Evolutionary conservation across 305 asterid species (phyloP).

Genomic region (Fraxinus baroniana): DNA sequence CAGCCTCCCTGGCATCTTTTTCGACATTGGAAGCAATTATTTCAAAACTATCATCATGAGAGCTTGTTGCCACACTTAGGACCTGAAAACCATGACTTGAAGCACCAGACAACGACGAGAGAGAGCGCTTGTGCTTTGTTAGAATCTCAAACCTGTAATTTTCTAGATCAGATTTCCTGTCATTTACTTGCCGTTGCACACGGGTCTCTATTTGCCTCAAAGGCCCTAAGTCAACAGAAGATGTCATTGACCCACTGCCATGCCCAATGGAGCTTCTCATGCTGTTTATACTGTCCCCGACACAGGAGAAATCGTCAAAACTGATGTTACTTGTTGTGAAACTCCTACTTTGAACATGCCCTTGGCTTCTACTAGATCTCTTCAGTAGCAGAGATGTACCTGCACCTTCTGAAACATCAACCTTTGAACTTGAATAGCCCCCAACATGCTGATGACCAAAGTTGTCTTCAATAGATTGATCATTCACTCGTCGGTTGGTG

Average conservation of each 20-base stretch:
- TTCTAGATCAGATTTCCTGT: constrained; percentile 65
- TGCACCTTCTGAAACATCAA: constrained; percentile 50
- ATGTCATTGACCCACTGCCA: constrained; percentile 71
- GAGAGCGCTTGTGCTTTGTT: constrained; percentile 58
- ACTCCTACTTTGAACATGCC: constrained; percentile 73
- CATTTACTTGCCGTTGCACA: constrained; percentile 58
- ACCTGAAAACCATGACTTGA: constrained; percentile 54
- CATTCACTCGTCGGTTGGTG: constrained; percentile 29
- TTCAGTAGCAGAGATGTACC: constrained; percentile 79
- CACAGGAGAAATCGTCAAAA: constrained; percentile 74
- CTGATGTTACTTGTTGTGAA: constrained; percentile 71
- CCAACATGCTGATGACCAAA: constrained; percentile 23
- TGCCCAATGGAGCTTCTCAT: constrained; percentile 78
- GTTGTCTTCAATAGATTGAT: constrained; percentile 36
- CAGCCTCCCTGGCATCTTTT: constrained; percentile 34
- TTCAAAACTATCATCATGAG: constrained; percentile 49
- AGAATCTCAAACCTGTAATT: constrained; percentile 51
- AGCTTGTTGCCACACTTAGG: constrained; percentile 47
- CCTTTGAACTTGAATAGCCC: constrained; percentile 35
- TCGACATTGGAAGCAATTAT: constrained; percentile 34
- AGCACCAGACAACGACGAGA: constrained; percentile 75
- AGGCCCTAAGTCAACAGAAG: constrained; percentile 82
- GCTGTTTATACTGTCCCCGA: constrained; percentile 71
- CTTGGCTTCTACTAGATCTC: constrained; percentile 56
- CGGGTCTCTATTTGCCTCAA: constrained; percentile 54